These are phyloP conservation scores for Hymenoscyphus repandus DNA, from an alignment of 2,329 filamentous ascomycete genomes.

Conservation along the genomic window DNA sequence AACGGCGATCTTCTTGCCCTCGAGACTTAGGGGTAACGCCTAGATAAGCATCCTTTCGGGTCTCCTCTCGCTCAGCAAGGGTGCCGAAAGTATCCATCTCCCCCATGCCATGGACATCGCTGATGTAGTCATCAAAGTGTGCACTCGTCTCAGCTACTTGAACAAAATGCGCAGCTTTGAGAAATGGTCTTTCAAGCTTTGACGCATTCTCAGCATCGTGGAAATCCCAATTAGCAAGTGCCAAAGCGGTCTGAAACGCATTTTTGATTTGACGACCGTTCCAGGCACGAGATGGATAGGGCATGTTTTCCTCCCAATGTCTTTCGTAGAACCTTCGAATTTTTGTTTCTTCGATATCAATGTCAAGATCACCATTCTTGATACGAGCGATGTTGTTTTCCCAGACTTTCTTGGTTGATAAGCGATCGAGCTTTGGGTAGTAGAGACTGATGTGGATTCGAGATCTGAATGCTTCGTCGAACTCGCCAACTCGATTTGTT, in stretches of 20 bases:
- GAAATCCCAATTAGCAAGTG: not conserved
- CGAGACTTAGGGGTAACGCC: not conserved
- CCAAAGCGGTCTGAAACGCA: constrained; percentile 2
- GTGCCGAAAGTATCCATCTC: not conserved
- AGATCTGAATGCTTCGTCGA: constrained; percentile 26
- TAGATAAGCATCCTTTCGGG: not conserved
- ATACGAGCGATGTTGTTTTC: not conserved
- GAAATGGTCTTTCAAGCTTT: not conserved
- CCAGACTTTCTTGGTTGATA: not conserved
- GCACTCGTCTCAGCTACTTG: not conserved
- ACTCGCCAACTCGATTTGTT: constrained; percentile 25
- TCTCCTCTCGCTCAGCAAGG: not conserved
- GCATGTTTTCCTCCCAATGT: not conserved
- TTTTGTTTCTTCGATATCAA: not conserved
- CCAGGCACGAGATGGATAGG: constrained; percentile 1
- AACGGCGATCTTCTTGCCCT: not conserved
- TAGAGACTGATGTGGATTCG: constrained; percentile 23
- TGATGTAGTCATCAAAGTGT: not conserved
- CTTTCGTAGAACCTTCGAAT: not conserved
- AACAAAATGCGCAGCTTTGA: not conserved
- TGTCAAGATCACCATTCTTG: not conserved
- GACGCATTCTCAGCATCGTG: not conserved
- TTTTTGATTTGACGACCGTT: constrained; percentile 4
- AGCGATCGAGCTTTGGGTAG: constrained; percentile 6
- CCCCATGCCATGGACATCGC: not conserved